Conservation (phyloP, 1,139 yeast species). For the Lodderomyces elongisporus region DNA sequence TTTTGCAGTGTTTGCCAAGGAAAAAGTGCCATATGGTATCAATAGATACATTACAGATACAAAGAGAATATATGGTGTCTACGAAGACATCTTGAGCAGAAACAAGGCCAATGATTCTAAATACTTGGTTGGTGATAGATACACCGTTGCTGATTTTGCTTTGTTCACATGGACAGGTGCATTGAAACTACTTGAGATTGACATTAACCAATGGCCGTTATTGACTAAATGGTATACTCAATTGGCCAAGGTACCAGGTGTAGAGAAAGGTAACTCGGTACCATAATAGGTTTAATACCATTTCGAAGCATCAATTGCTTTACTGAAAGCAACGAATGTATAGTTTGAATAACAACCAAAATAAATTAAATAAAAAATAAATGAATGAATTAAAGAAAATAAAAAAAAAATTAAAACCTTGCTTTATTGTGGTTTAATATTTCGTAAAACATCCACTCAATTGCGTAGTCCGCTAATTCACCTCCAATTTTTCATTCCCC, state of each 20-base stretch:
- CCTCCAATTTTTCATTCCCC: too few species aligned
- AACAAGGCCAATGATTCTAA: slow-evolving; percentile 22
- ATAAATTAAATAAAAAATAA: too few species aligned
- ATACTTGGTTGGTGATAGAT: slow-evolving; percentile 14
- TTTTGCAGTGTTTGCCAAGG: slow-evolving; percentile 40
- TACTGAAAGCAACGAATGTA: too few species aligned
- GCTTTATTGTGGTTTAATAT: too few species aligned
- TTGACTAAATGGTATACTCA: slow-evolving; percentile 42
- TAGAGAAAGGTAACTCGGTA: slow-evolving; percentile 25
- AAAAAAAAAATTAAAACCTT: too few species aligned
- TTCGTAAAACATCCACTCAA: too few species aligned
- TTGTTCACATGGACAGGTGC: slow-evolving; percentile 34
- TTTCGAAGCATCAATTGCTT: too few species aligned
- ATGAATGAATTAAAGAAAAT: too few species aligned
- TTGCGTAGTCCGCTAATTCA: too few species aligned
- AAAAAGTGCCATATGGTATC: slow-evolving; percentile 48
- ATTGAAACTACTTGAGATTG: slow-evolving; percentile 23
- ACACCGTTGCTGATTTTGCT: slow-evolving; percentile 51
- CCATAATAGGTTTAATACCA: too few species aligned
- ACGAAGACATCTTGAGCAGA: slow-evolving; percentile 41
- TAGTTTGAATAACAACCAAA: too few species aligned
- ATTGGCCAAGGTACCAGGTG: slow-evolving; percentile 32
- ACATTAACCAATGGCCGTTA: slow-evolving; percentile 39
- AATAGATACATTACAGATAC: slow-evolving; percentile 48
- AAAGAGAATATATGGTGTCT: slow-evolving; percentile 47